These are phyloP conservation scores for Trichoderma oligosporum DNA, from an alignment of 2,329 filamentous ascomycete species.

Conservation along the genomic window DNA sequence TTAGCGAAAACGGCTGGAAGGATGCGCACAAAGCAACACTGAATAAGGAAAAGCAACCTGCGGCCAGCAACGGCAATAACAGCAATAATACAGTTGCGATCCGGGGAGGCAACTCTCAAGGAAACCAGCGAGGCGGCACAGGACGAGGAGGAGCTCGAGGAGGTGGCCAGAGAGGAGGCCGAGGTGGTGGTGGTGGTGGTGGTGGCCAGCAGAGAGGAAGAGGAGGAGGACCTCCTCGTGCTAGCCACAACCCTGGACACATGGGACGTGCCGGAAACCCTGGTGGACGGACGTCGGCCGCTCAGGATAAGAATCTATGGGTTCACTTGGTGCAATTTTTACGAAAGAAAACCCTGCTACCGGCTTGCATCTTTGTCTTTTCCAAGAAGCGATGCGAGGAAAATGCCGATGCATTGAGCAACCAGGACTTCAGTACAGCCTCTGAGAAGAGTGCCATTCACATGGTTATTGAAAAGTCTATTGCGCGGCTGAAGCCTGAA, in stretches of 20 bases:
- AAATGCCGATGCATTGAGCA: constrained; percentile 91
- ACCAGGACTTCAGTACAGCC: constrained; percentile 91
- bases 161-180: constrained; percentile 46
- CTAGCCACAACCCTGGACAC: constrained; percentile 67
- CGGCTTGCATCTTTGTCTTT: constrained; percentile 96
- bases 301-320: constrained; percentile 95
- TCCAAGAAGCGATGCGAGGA: constrained; percentile 97
- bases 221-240: constrained; percentile 51
- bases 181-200: constrained; percentile 45
- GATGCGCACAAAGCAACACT: constrained; percentile 79
- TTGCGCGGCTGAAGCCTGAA: constrained; percentile 85
- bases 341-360: constrained; percentile 79
- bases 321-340: constrained; percentile 91
- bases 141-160: constrained; percentile 45
- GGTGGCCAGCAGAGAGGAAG: constrained; percentile 53
- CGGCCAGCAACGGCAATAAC: constrained; percentile 33
- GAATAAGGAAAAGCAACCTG: constrained; percentile 72
- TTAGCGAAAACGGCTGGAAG: constrained; percentile 91
- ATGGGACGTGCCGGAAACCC: constrained; percentile 85
- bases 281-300: constrained; percentile 81
- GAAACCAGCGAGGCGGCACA: constrained; percentile 22
- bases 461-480: constrained; percentile 94
- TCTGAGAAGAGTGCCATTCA: constrained; percentile 94
- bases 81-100: constrained; percentile 34
- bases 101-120: constrained; percentile 39